Evolutionary conservation across 2,329 filamentous ascomycete species (phyloP).

Genomic region (Aspergillus quadricinctus): DNA sequence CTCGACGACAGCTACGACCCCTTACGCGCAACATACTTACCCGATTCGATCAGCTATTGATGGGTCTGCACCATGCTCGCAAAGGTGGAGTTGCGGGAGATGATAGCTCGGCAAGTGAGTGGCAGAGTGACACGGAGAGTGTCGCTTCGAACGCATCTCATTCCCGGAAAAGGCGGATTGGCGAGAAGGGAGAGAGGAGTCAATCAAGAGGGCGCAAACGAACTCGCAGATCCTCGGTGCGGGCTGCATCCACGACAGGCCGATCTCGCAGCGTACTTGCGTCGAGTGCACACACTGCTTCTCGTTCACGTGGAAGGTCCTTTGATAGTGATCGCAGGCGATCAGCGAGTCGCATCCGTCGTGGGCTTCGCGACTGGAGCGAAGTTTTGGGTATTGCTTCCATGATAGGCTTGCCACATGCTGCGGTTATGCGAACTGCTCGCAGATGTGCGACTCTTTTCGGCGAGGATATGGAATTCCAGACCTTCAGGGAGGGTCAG

Average conservation of each 20-base stretch:
- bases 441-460: constrained; percentile 74
- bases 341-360: constrained; percentile 10
- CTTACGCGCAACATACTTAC: constrained; percentile 65
- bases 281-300: constrained; percentile 7
- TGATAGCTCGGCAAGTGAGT: constrained; percentile 26
- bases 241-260: constrained; percentile 2
- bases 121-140: constrained; percentile 26
- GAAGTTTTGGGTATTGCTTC: constrained; percentile 77
- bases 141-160: constrained; percentile 14
- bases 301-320: constrained; percentile 13
- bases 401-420: constrained; percentile 63
- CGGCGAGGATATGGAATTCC: constrained; percentile 63
- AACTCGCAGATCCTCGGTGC: constrained; percentile 11
- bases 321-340: constrained; percentile 9
- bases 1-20: constrained; percentile 62
- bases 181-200: constrained; percentile 7
- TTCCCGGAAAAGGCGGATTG: constrained; percentile 7
- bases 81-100: constrained; percentile 43
- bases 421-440: constrained; percentile 64
- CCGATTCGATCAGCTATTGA: constrained; percentile 65
- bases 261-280: constrained; percentile 6
- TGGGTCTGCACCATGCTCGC: constrained; percentile 64
- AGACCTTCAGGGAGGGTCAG: constrained; percentile 47
- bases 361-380: constrained; percentile 68
- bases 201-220: constrained; percentile 24